Evolutionary conservation across 257 asterid genomes (phyloP), one percentile per base, ranked within the genome.

Genomic region (Nicotiana sylvestris): DNA sequence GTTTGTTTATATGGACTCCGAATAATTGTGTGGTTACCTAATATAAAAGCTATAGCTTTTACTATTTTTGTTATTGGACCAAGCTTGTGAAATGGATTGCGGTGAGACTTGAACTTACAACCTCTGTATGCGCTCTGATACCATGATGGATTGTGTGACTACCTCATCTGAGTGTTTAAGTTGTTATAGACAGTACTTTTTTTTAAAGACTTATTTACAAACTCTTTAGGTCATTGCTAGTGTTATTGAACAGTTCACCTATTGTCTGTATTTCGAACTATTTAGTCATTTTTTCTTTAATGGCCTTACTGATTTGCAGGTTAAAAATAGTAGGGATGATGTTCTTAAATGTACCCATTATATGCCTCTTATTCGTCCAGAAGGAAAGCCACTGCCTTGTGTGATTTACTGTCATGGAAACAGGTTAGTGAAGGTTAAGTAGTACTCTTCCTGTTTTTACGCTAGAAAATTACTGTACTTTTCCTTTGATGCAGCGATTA

Each of bases 351-450:
- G 99, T 84, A 95, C 98, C 89, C 98, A 95, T 94, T 95, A 95
- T 87, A 81, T 91, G 90, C 98, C 99, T 78, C 85, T 90, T 25
- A 87, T 87, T 62, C 82, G 84, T 74, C 93, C 97, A 65, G 97
- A 89, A 82, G 98, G 92, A 86, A 89, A 87, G 82, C 87, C 85
- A 57, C 85, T 93, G 69, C 99, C 99, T 58, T 95, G 99, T 87
- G 97, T 95, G 27, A 91, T 95, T 82, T 95, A 95, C 80, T 95
- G 99, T 88, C 98, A 95, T 84, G 99, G 99, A 87, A 95, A 95
- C 86, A 95, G 99, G 99, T 95, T 76, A 82, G 92, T 85, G 84
- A 39, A 81, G 62, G 64, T 29, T 39, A 37, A 67, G 76, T 15
- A 7, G 21, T 32, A 49, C 80, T 49, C 62, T 74, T 49, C 62